Base-by-base conservation (phyloP, 345 rosid genomes). In the Aquilaria yunnanensis region DNA sequence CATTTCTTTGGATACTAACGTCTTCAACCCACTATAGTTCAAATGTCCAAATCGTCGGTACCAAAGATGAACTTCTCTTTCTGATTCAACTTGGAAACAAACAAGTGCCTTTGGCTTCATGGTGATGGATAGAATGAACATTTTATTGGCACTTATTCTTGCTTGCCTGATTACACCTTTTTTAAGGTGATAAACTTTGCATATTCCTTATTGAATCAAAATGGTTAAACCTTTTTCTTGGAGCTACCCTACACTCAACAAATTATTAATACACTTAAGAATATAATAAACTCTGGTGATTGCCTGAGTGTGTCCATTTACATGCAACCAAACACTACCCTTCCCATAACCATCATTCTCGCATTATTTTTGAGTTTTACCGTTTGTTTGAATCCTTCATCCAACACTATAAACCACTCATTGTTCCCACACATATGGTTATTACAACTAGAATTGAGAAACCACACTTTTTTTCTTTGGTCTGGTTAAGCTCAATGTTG, bases 31-130 rank as follows among this genome's bases (percentile, higher is more conserved):
- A 13, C 9, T 66, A 23, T 68, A 66, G 9, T 61, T 68, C 32
- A 68, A 10, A 14, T 60, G 66, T 0, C 60, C 72, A 16, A 53
- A 68, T 0, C 61, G 51, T 29, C 47, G 50, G 30, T 68, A 66
- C 66, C 66, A 68, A 31, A 68, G 30, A 29, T 43, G 41, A 0
- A 60, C 2, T 23, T 23, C 23, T 23, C 23, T 23, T 23, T 23
- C 23, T 23, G 1, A 23, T 23, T 23, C 23, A 23, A 0, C 3
- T 29, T 23, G 23, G 23, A 23, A 23, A 23, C 48, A 57, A 30
- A 54, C 14, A 2, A 47, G 4, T 14, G 31, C 62, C 29, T 7
- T 10, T 11, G 4, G 30, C 31, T 47, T 33, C 0, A 62, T 32
- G 2, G 47, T 37, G 12, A 23, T 23, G 23, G 23, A 23, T 23